A percentile compares a stretch with the other conserved stretches of the same genome.
Evolutionary conservation across 257 asterid species (phyloP).

Genomic region (Scutellaria barbata): DNA sequence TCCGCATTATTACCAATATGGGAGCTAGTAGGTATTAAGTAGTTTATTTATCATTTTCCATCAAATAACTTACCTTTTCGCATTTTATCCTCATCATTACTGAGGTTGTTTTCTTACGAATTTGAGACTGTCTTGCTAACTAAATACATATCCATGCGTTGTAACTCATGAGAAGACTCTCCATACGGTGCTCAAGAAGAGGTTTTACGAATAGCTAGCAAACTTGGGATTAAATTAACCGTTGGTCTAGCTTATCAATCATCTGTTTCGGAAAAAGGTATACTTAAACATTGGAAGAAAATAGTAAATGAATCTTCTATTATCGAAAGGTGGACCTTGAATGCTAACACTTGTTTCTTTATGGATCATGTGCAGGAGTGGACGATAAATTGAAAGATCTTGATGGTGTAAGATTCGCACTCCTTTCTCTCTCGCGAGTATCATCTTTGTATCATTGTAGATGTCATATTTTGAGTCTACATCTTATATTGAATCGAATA

Average conservation of each 20-base stretch:
- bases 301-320: constrained; percentile 27
- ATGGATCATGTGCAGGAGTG: constrained; percentile 56
- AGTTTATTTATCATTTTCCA: constrained; percentile 21
- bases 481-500: constrained; percentile 6
- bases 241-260: constrained; percentile 87
- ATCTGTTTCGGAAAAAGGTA: constrained; percentile 68
- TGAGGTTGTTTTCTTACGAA: background rate
- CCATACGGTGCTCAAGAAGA: constrained; percentile 85
- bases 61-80: background rate
- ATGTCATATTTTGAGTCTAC: constrained; percentile 25
- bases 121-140: constrained; percentile 28
- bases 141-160: constrained; percentile 26
- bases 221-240: constrained; percentile 60
- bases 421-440: constrained; percentile 38
- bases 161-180: constrained; percentile 54
- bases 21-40: constrained; percentile 79
- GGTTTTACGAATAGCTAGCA: constrained; percentile 68
- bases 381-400: constrained; percentile 54
- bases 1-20: constrained; percentile 91
- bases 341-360: constrained; percentile 32
- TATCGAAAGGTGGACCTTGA: constrained; percentile 16
- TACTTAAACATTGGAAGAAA: constrained; percentile 17
- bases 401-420: constrained; percentile 76
- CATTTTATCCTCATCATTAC: constrained; percentile 14
- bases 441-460: constrained; percentile 29